A percentile compares a stretch with the other conserved stretches of the same genome.
Conservation (phyloP, 2,329 filamentous ascomycete species). For the Penicillium sp. region DNA sequence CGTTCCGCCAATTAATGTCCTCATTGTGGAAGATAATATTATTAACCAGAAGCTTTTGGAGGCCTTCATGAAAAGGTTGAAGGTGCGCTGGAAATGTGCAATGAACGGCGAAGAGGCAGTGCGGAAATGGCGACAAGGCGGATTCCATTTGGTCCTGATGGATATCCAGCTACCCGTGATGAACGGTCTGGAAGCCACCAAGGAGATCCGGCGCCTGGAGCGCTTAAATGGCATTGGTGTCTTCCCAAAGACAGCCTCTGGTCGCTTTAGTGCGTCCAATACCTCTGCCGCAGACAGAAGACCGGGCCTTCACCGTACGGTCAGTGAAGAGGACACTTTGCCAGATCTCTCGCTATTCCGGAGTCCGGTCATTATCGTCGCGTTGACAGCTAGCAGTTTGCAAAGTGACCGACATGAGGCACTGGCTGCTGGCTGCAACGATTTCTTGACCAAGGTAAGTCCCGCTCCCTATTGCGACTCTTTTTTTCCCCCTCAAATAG, state of each 20-base stretch:
- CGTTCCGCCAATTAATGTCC: slow-evolving; percentile 92
- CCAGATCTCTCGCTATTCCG: slow-evolving; percentile 67
- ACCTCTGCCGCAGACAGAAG: slow-evolving; percentile 22
- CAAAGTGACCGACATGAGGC: slow-evolving; percentile 96
- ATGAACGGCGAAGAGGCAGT: slow-evolving; percentile 94
- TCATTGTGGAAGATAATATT: slow-evolving; percentile 98
- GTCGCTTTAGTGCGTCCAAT: slow-evolving; percentile 46
- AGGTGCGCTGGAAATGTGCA: slow-evolving; percentile 95
- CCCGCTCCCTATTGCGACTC: slow-evolving; percentile 4
- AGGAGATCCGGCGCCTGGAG: slow-evolving; percentile 88
- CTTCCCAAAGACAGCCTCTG: slow-evolving; percentile 69
- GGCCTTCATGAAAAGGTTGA: slow-evolving; percentile 91
- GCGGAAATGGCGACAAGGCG: slow-evolving; percentile 85
- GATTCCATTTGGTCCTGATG: slow-evolving; percentile 96
- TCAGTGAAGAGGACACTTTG: slow-evolving; percentile 41
- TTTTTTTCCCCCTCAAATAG: neutral
- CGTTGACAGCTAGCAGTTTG: slow-evolving; percentile 87
- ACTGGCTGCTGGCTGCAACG: slow-evolving; percentile 91
- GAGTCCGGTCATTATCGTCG: slow-evolving; percentile 95
- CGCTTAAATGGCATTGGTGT: slow-evolving; percentile 89
- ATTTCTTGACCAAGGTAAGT: slow-evolving; percentile 92
- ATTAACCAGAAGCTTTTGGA: slow-evolving; percentile 94
- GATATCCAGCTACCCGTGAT: slow-evolving; percentile 97
- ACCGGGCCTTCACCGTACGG: slow-evolving; percentile 21
- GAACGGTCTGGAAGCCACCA: slow-evolving; percentile 91